Base-by-base conservation (phyloP, 768 basidiomycete species). In the Boletus subcaerulescens region DNA sequence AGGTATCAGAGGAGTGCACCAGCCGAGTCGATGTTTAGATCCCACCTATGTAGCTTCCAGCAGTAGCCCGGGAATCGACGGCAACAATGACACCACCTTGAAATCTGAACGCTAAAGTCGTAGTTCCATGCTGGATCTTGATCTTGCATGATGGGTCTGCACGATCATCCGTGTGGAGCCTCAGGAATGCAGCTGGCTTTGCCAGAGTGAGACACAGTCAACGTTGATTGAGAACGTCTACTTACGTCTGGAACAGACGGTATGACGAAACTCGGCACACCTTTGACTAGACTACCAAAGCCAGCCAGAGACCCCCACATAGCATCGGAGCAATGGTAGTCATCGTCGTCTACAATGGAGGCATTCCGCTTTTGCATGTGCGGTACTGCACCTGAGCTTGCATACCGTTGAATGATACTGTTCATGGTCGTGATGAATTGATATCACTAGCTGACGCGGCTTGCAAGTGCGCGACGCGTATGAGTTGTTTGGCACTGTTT, bases 41-140 rank as follows among this genome's bases (percentile, higher is more conserved):
- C 84, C 47, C 52, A 95, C 96, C 96, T 69, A 99, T 81, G 71
- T 99, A 98, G 76, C 87, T 93, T 69, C 97, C 97, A 32, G 95
- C 91, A 9, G 97, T 98, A 32, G 97, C 97, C 72, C 97, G 77
- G 35, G 96, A 98, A 71, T 99, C 97, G n/a, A 99, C 97, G 20
- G 93, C 92, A n/a, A 98, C 97, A 57, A 98, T 95, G 54, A 98
- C 93, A 51, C 97, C 97, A 20, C 97, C 97, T 68, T 91, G 77
- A 77, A 89, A 99, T 69, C 93, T 81, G 82, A 99, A 99, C 8
- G 97, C 97, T 40, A 99, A 80, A 3, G 97, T 98, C 11, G 97
- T 99, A 26, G 97, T 99, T 64, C 97, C 97, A 70, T 99, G 97
- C 70, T 93, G 89, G 61, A 99, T 95, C 79, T 98, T 98, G 74